Evolutionary conservation across 805 yeast genomes (phyloP), one percentile per base, ranked within the genome.

Genomic region (Cyberlindnera suaveolens): DNA sequence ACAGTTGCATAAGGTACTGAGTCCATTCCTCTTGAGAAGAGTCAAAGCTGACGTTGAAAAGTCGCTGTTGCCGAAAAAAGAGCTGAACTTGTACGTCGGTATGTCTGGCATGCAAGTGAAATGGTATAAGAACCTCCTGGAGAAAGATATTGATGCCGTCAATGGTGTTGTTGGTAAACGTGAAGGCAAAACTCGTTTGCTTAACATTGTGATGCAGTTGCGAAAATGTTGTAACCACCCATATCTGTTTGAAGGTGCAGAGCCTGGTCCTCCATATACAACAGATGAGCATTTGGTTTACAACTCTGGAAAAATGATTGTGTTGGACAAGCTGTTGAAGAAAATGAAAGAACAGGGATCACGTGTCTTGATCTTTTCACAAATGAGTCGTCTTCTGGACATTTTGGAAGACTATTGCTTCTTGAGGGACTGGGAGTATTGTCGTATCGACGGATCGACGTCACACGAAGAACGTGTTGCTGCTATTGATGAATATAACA

Each of bases 201-300:
- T 91, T 45, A 91, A 91, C 59, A 91, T 91, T 55, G 98, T 91
- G 13, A 91, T 91, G 98, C 98, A 91, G 64, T 71, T 91, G 50
- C 75, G 98, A 57, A 91, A 91, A 63, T 91, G 98, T 63, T 91
- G 98, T 62, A 91, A 93, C 61, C 99, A 93, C 65, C 98, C 98
- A 0, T 91, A 93, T 63, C 67, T 91, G 42, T 93, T 93, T 58
- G 98, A 91, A 61, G 98, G 99, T n/a, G 99, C 98, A 1, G 98
- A 90, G 63, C 98, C 97, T 0, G 98, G 98, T 9, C 98, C 98
- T 1, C 98, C 98, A 1, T 91, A 73, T 58, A 91, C 97, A 1
- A 91, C 95, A 1, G 97, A 89, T 63, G 97, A 90, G 62, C 98
- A 91, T 65, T 71, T 91, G 49, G 82, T 90, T n/a, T 81, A 56